phyloP scores from a whole-genome alignment of 371 early-diverging fungal species.

The Apophysomyces trapeziformis region DNA sequence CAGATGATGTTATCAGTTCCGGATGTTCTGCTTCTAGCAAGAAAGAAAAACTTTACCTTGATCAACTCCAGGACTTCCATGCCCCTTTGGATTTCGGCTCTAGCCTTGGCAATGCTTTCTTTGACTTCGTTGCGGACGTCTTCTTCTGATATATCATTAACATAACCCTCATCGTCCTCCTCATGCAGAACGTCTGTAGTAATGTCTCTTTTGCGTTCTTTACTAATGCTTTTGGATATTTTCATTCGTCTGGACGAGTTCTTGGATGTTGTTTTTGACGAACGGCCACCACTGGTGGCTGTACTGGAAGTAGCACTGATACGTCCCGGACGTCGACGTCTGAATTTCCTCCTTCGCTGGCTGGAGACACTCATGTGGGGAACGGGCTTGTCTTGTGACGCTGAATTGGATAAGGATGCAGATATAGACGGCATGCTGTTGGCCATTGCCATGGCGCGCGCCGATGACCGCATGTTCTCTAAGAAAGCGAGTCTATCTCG shows the following conservation, averaged over 20 bases:
- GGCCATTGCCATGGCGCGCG: constrained; percentile 36
- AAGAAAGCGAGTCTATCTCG: constrained; percentile 40
- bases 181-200: not conserved
- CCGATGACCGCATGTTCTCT: constrained; percentile 37
- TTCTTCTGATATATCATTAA: constrained; percentile 35
- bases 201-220: not conserved
- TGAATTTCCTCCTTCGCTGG: constrained; percentile 18
- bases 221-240: not conserved
- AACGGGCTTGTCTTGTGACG: constrained; percentile 11
- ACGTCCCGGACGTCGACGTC: constrained; percentile 23
- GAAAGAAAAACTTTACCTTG: constrained; percentile 17
- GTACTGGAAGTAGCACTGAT: constrained; percentile 33
- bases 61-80: constrained; percentile 58
- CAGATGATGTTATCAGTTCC: not conserved
- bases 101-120: constrained; percentile 64
- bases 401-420: constrained; percentile 35
- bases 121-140: constrained; percentile 45
- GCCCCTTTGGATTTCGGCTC: constrained; percentile 63
- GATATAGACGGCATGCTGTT: constrained; percentile 18
- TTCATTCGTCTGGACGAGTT: constrained; percentile 12
- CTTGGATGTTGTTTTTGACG: constrained; percentile 3
- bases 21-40: not conserved
- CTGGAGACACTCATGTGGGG: constrained; percentile 15
- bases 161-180: constrained; percentile 37
- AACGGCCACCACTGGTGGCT: constrained; percentile 20